Percentiles rank a stretch among this genome's conserved stretches.
phyloP scores from a whole-genome alignment of 164 flowering plant genomes.

The Dillenia suffruticosa region DNA sequence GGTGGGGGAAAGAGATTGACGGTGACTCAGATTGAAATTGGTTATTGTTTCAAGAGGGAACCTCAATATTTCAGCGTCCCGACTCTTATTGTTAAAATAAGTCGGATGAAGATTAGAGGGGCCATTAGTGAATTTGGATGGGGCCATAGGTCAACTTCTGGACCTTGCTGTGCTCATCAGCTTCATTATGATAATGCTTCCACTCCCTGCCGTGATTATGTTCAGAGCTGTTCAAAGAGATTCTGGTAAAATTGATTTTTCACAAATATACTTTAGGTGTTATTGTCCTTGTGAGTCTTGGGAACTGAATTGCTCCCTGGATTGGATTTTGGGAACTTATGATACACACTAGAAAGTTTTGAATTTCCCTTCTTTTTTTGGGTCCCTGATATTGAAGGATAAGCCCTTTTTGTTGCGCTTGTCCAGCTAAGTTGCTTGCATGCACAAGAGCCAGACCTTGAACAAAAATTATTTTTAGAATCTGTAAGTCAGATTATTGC shows the following conservation, averaged over 20 bases:
- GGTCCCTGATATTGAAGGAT: conserved; percentile 8
- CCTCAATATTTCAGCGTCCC: too few species aligned
- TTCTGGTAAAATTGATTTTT: background rate
- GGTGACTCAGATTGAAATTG: background rate
- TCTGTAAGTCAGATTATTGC: too few species aligned
- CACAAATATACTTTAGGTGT: background rate
- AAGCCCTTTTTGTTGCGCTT: conserved; percentile 35
- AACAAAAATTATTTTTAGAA: too few species aligned
- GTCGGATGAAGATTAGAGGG: background rate
- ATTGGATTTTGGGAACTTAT: background rate
- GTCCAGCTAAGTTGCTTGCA: conserved; percentile 14
- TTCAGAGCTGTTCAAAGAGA: too few species aligned
- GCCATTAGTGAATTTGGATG: background rate
- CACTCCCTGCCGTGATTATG: too few species aligned
- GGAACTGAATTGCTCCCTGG: background rate
- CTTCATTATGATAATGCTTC: too few species aligned
- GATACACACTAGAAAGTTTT: background rate
- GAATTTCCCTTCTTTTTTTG: too few species aligned
- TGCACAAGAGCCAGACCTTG: too few species aligned
- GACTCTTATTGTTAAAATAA: background rate
- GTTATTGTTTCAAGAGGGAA: background rate
- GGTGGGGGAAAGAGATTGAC: too few species aligned
- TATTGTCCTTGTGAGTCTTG: background rate
- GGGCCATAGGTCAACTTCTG: too few species aligned
- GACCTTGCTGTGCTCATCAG: too few species aligned